These are phyloP conservation scores for Urochloa ruziziensis DNA, from an alignment of 176 grass and related monocot genomes.

Conservation along the genomic window DNA sequence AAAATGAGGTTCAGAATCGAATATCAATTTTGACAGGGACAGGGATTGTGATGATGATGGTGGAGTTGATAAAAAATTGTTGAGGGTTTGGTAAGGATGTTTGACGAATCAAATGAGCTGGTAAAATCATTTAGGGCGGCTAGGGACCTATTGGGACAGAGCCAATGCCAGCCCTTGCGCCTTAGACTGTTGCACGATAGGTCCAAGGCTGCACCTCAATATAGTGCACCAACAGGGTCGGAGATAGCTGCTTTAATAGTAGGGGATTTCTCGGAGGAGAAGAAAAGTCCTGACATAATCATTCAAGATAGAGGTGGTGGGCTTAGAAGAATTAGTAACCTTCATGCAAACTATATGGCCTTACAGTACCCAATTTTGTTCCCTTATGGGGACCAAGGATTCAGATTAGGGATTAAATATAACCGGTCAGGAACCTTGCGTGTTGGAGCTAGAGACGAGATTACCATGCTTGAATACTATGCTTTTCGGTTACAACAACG, in stretches of 20 bases:
- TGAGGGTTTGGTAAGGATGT: not conserved
- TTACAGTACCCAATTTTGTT: not conserved
- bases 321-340: not conserved
- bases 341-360: not conserved
- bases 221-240: not conserved
- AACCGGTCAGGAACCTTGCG: not conserved
- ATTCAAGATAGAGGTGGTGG: not conserved
- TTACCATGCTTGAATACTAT: not conserved
- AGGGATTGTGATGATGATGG: not conserved
- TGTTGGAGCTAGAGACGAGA: not conserved
- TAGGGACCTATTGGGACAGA: no score
- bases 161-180: no score
- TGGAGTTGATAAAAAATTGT: not conserved
- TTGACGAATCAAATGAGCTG: no score
- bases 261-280: not conserved
- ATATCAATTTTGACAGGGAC: not conserved
- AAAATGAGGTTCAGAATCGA: not conserved
- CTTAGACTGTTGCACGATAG: not conserved
- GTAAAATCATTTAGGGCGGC: no score
- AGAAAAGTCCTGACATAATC: not conserved
- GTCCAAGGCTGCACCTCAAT: not conserved
- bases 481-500: not conserved
- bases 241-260: not conserved
- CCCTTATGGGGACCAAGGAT: not conserved
- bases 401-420: not conserved